Evolutionary conservation across 73 alveolate genomes (phyloP).

Genomic region (Breviolum minutum): DNA sequence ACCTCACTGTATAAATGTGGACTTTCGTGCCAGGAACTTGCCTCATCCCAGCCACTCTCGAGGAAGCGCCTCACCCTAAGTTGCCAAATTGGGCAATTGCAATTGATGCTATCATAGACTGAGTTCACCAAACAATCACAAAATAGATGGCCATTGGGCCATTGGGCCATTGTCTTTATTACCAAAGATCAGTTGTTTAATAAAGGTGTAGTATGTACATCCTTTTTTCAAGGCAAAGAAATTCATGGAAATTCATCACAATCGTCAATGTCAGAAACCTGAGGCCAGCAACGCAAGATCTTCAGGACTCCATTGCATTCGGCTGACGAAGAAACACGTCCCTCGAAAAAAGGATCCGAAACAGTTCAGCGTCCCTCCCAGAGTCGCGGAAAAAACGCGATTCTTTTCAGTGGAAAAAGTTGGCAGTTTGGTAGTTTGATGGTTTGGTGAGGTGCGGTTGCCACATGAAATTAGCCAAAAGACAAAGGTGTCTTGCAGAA

Average conservation of each 20-base stretch:
- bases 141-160: no score
- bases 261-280: no score
- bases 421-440: no score
- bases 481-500: no score
- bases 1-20: no score
- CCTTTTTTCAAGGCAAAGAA: neutral
- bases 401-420: no score
- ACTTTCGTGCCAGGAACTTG: neutral
- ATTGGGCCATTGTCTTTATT: neutral
- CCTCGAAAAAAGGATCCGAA: no score
- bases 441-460: no score
- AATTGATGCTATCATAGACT: neutral
- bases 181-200: neutral
- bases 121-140: neutral
- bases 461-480: neutral
- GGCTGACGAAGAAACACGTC: neutral
- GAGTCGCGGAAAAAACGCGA: no score
- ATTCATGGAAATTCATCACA: neutral
- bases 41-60: conserved; percentile 86
- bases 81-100: neutral
- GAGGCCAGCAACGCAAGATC: conserved; percentile 8
- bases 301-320: conserved; percentile 63
- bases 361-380: no score
- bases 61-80: conserved; percentile 76
- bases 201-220: no score